Percentiles rank a stretch among this genome's conserved stretches.
Evolutionary conservation across 371 early-diverging fungal genomes (phyloP).

Genomic region (Gilbertella persicaria): DNA sequence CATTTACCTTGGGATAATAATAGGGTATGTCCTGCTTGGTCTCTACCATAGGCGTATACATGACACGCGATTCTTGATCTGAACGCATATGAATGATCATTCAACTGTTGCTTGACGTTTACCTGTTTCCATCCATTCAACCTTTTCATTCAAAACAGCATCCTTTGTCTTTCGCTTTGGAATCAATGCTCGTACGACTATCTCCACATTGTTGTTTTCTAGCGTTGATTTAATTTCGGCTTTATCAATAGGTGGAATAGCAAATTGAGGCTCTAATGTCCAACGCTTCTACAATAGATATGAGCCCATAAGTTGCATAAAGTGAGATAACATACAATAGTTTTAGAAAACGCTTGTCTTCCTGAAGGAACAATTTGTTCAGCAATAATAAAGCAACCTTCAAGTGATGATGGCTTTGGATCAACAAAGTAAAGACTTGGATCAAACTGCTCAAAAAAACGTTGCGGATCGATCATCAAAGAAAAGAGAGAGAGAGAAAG

Average conservation of each 20-base stretch:
- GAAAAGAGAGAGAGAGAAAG: background rate
- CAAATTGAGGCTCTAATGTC: conserved; percentile 65
- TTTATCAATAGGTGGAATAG: conserved; percentile 71
- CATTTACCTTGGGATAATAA: conserved; percentile 72
- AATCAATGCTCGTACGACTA: conserved; percentile 47
- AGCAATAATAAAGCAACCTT: conserved; percentile 32
- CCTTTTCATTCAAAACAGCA: conserved; percentile 39
- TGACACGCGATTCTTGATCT: conserved; percentile 23
- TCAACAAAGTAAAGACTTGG: conserved; percentile 33
- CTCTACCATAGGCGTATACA: conserved; percentile 21
- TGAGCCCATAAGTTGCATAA: too few relatives aligned
- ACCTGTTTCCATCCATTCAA: conserved; percentile 39
- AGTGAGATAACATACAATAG: too few relatives aligned
- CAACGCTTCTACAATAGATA: conserved; percentile 53
- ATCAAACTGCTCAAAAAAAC: conserved; percentile 36
- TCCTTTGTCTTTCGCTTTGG: conserved; percentile 70
- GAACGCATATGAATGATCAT: background rate
- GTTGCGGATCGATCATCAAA: conserved; percentile 20
- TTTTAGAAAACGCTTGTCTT: conserved; percentile 39
- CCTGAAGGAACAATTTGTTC: conserved; percentile 37
- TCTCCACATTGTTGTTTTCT: conserved; percentile 8
- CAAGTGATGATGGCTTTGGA: conserved; percentile 10
- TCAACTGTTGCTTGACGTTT: background rate
- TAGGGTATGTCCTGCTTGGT: conserved; percentile 53
- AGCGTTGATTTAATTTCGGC: conserved; percentile 49